Evolutionary conservation across 2,329 filamentous ascomycete species (phyloP).

Genomic region (Aureobasidium sp.): DNA sequence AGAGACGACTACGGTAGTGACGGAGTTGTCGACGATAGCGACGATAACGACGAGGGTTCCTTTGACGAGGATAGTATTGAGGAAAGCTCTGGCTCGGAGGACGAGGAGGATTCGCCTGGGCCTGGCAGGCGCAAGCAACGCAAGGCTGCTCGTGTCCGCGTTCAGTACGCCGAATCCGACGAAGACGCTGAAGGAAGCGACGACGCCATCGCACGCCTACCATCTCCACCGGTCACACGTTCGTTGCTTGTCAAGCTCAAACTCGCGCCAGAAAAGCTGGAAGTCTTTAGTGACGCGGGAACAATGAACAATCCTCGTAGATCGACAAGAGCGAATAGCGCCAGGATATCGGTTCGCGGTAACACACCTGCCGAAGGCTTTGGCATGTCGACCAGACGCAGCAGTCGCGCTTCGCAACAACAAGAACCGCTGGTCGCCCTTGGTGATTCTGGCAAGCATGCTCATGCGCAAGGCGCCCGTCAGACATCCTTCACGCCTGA

Average conservation of each 20-base stretch:
- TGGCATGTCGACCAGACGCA: slow-evolving; percentile 39
- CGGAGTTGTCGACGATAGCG: slow-evolving; percentile 40
- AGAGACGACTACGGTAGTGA: slow-evolving; percentile 35
- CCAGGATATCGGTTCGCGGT: background rate
- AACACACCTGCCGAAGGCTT: slow-evolving; percentile 21
- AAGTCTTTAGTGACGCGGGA: background rate
- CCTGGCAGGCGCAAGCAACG: slow-evolving; percentile 49
- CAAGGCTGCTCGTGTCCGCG: slow-evolving; percentile 46
- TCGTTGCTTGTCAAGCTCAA: slow-evolving; percentile 35
- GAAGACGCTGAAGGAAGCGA: slow-evolving; percentile 33
- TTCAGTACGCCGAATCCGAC: slow-evolving; percentile 50
- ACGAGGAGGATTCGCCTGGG: slow-evolving; percentile 40
- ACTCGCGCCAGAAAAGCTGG: background rate
- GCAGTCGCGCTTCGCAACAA: slow-evolving; percentile 49
- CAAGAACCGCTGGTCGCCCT: slow-evolving; percentile 51
- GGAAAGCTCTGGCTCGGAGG: background rate
- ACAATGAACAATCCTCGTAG: slow-evolving; percentile 9
- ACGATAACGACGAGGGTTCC: slow-evolving; percentile 34
- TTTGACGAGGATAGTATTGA: slow-evolving; percentile 37
- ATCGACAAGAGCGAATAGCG: slow-evolving; percentile 5
- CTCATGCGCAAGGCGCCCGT: slow-evolving; percentile 43
- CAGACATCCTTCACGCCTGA: slow-evolving; percentile 46
- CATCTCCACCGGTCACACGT: background rate
- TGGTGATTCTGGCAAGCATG: slow-evolving; percentile 53
- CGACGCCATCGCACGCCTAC: slow-evolving; percentile 11